Percentiles rank a stretch among this genome's conserved stretches.
These are phyloP conservation scores for Rubus parviflorus DNA, from an alignment of 306 rosid species.

Conservation along the genomic window DNA sequence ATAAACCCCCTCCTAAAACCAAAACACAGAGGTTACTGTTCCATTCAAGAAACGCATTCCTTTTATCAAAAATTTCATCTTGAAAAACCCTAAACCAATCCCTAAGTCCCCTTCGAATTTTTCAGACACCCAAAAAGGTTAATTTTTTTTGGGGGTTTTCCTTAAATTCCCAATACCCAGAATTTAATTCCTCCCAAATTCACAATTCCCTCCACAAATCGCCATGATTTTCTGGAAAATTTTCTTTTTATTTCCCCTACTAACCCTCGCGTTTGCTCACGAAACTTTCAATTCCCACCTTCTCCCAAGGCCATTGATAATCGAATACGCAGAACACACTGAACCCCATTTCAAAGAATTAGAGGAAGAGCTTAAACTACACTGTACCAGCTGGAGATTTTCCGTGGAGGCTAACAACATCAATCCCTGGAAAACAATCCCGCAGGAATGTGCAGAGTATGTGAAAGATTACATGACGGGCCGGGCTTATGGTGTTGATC, in stretches of 20 bases:
- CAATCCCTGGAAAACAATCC: constrained; percentile 66
- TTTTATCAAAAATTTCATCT: constrained; percentile 1
- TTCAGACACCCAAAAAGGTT: constrained; percentile 1
- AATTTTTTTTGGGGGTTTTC: background rate
- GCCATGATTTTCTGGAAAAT: constrained; percentile 33
- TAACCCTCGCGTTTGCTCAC: constrained; percentile 40
- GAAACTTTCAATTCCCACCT: constrained; percentile 40
- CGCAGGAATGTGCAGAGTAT: constrained; percentile 56
- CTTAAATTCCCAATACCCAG: background rate
- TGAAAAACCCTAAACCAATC: background rate
- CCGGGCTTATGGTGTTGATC: constrained; percentile 48
- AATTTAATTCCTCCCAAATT: background rate
- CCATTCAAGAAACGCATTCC: background rate
- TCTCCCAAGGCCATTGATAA: constrained; percentile 55
- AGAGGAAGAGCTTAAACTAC: constrained; percentile 40
- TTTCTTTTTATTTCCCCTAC: constrained; percentile 34
- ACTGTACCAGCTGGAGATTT: constrained; percentile 79
- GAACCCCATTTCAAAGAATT: constrained; percentile 25
- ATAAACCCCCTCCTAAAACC: background rate
- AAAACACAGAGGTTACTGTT: constrained; percentile 10
- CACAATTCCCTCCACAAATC: background rate
- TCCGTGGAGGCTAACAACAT: constrained; percentile 79
- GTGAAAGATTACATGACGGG: constrained; percentile 67
- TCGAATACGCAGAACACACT: constrained; percentile 41
- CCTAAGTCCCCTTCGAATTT: constrained; percentile 3